These are phyloP conservation scores for Phylloporus scabripes DNA, from an alignment of 768 basidiomycete genomes.

Conservation along the genomic window DNA sequence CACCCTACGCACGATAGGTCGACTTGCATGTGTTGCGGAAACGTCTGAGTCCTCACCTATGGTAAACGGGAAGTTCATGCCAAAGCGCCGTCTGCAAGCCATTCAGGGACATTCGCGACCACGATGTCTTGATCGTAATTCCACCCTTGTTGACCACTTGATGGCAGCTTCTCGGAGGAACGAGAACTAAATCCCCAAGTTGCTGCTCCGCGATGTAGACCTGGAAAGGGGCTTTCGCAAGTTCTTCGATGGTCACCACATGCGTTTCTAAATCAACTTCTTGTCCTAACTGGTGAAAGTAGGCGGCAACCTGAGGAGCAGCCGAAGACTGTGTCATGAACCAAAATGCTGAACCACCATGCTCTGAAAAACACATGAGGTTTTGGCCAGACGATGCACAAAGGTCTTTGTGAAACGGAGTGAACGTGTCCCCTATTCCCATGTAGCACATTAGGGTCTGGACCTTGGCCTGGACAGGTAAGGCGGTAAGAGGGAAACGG, in stretches of 20 bases:
- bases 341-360: conserved; percentile 73
- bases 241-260: conserved; percentile 55
- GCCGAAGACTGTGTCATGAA: conserved; percentile 72
- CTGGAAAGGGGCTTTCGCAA: conserved; percentile 59
- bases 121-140: conserved; percentile 76
- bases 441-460: conserved; percentile 86
- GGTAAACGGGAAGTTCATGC: conserved; percentile 75
- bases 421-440: conserved; percentile 78
- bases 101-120: conserved; percentile 76
- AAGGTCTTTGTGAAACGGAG: conserved; percentile 79
- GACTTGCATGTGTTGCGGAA: not conserved
- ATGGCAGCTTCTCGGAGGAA: conserved; percentile 77
- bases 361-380: conserved; percentile 77
- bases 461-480: conserved; percentile 44
- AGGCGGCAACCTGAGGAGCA: conserved; percentile 48
- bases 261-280: conserved; percentile 69
- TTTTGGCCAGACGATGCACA: conserved; percentile 85
- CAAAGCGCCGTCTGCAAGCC: conserved; percentile 57
- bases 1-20: conserved; percentile 43
- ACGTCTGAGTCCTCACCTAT: conserved; percentile 43
- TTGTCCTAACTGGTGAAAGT: conserved; percentile 46
- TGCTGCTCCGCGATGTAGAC: conserved; percentile 71
- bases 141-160: conserved; percentile 81
- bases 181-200: conserved; percentile 72
- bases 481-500: conserved; percentile 1